Percentiles rank a stretch among this genome's conserved stretches.
Conservation (phyloP, 2,329 filamentous ascomycete species). For the Cercospora brassicicola region DNA sequence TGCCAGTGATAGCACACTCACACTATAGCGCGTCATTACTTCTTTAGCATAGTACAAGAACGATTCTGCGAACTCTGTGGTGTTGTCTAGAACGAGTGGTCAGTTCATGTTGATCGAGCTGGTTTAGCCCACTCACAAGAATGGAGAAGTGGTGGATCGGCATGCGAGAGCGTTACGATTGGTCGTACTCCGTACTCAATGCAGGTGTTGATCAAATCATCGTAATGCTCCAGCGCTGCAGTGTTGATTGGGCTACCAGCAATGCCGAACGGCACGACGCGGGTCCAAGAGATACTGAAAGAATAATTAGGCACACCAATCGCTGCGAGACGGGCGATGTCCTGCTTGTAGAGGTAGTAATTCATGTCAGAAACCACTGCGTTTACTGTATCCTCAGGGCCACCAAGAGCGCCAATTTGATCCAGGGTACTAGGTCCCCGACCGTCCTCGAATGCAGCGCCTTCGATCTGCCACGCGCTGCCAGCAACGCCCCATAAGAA, state of each 20-base stretch:
- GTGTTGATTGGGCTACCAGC: conserved; percentile 50
- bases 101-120: background rate
- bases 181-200: conserved; percentile 48
- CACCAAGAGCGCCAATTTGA: conserved; percentile 35
- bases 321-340: conserved; percentile 42
- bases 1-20: conserved; percentile 33
- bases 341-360: conserved; percentile 27
- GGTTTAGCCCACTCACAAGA: conserved; percentile 29
- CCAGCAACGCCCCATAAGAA: conserved; percentile 40
- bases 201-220: conserved; percentile 49
- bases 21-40: conserved; percentile 42
- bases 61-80: conserved; percentile 37
- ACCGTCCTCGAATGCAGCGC: conserved; percentile 35
- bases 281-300: conserved; percentile 52
- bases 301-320: conserved; percentile 40
- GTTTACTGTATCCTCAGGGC: conserved; percentile 36
- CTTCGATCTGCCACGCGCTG: conserved; percentile 40
- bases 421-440: conserved; percentile 33
- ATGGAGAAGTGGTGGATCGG: conserved; percentile 42
- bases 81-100: conserved; percentile 17
- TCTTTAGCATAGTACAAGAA: conserved; percentile 46
- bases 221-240: conserved; percentile 50
- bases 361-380: conserved; percentile 20
- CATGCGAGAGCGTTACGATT: conserved; percentile 49
- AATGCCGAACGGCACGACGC: conserved; percentile 52